Evolutionary conservation across 768 basidiomycete species (phyloP).

Genomic region (Macrolepiota dolichaula): DNA sequence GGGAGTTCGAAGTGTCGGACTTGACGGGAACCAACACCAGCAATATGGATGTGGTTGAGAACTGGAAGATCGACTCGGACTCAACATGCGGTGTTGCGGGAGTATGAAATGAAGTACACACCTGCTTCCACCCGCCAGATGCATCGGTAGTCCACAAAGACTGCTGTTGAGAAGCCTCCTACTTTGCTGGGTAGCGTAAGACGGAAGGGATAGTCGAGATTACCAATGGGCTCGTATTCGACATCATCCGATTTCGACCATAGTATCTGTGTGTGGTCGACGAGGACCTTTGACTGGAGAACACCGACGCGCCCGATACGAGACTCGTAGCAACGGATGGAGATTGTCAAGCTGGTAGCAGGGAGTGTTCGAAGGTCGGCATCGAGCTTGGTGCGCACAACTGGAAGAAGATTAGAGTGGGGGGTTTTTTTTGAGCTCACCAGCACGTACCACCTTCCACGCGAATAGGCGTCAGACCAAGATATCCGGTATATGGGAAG

Average conservation of each 20-base stretch:
- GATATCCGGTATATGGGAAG: slow-evolving; percentile 75
- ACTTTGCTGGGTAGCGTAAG: slow-evolving; percentile 62
- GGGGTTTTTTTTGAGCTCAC: slow-evolving; percentile 9
- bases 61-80: slow-evolving; percentile 34
- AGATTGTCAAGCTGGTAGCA: slow-evolving; percentile 64
- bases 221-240: slow-evolving; percentile 58
- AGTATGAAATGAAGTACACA: slow-evolving; percentile 26
- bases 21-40: slow-evolving; percentile 65
- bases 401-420: slow-evolving; percentile 28
- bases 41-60: slow-evolving; percentile 61
- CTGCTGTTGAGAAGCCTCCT: slow-evolving; percentile 64
- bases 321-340: slow-evolving; percentile 83
- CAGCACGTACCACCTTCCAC: slow-evolving; percentile 66
- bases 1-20: slow-evolving; percentile 69
- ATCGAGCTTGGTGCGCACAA: slow-evolving; percentile 70
- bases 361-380: slow-evolving; percentile 65
- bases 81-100: not conserved
- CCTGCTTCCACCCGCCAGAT: slow-evolving; percentile 85
- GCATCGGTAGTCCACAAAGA: slow-evolving; percentile 75
- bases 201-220: slow-evolving; percentile 68
- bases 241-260: slow-evolving; percentile 64
- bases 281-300: slow-evolving; percentile 60
- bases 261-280: slow-evolving; percentile 61
- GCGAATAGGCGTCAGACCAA: slow-evolving; percentile 76
- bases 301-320: slow-evolving; percentile 59